Base-by-base conservation (phyloP, 1,284 basidiomycete species). In the Rhodotorula sp. region DNA sequence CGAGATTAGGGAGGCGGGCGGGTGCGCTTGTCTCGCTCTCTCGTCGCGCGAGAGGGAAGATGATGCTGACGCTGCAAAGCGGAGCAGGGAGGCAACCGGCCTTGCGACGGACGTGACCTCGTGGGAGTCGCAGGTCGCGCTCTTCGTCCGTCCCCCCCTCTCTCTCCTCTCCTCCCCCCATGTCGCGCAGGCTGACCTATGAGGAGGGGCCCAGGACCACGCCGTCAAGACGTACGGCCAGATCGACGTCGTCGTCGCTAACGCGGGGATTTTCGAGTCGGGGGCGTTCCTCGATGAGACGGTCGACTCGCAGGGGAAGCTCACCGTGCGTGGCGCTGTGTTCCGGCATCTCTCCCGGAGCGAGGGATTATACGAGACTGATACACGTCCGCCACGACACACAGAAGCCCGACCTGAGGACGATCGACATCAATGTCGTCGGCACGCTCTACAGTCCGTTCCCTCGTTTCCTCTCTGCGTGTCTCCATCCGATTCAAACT, bases 81-180 rank as follows among this genome's bases (percentile, higher is more conserved):
- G 21, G 17, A 70, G 39, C 73, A 88, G 87, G 6, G 77, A 83
- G 32, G 87, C 86, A 4, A 77, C 81, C 21, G 84, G 78, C 34
- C 78, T 83, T 27, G 81, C 80, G 57, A 87, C 86, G 77, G 82
- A 88, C 76, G 87, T 88, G 39, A 83, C 83, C 1, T 78, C 81
- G 1, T 89, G 86, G 84, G 86, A 88, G 6, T 83, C 87, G 50
- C 86, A 86, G 65, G 82, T 86, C 10, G 80, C 81, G 0, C 78
- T 88, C 74, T 88, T 88, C 73, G 84, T 87, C 34, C 65, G 70
- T 84, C 85, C 0, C 87, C n/a, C n/a, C 2, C 17, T 19, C n/a
- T 37, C 1, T 12, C 15, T 27, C 36, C 27, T 27, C 36, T 21
- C 1, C 36, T 32, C 39, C 32, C 3, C 15, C 22, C 2, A 3